Evolutionary conservation across 345 rosid species (phyloP).

Genomic region (Lepidium didymum): DNA sequence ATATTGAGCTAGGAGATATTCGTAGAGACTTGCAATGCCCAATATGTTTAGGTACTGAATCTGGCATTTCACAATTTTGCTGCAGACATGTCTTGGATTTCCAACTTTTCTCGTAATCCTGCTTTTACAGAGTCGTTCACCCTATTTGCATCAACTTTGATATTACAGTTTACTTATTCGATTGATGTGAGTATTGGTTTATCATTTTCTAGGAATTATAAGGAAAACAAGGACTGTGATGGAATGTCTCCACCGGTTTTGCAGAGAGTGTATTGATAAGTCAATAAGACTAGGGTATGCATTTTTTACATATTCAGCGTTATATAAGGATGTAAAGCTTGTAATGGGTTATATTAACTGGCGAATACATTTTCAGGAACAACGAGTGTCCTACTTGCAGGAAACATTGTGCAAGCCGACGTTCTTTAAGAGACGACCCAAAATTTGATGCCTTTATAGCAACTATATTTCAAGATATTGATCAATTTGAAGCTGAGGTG

Average conservation of each 20-base stretch:
- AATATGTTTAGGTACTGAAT: constrained; percentile 71
- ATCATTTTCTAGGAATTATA: constrained; percentile 59
- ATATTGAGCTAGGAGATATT: constrained; percentile 56
- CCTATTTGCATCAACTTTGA: neutral
- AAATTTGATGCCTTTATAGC: constrained; percentile 84
- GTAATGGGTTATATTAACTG: neutral
- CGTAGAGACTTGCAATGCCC: constrained; percentile 88
- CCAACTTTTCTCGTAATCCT: neutral
- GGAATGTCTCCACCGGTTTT: constrained; percentile 95
- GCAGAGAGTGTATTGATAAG: constrained; percentile 94
- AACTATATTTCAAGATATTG: constrained; percentile 72
- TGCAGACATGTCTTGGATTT: neutral
- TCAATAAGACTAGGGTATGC: constrained; percentile 94
- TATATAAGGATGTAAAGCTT: constrained; percentile 2
- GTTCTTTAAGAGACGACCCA: constrained; percentile 93
- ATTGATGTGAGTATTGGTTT: neutral
- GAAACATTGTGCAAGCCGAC: constrained; percentile 95
- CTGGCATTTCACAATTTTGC: neutral
- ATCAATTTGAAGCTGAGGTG: constrained; percentile 79
- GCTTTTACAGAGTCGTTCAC: neutral
- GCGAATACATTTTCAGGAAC: constrained; percentile 50
- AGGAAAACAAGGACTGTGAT: constrained; percentile 91
- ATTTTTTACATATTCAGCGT: constrained; percentile 13
- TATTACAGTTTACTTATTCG: neutral
- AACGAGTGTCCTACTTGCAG: constrained; percentile 99